These are phyloP conservation scores for Aspergillus sp. DNA, from an alignment of 2,329 filamentous ascomycete species.

Conservation along the genomic window DNA sequence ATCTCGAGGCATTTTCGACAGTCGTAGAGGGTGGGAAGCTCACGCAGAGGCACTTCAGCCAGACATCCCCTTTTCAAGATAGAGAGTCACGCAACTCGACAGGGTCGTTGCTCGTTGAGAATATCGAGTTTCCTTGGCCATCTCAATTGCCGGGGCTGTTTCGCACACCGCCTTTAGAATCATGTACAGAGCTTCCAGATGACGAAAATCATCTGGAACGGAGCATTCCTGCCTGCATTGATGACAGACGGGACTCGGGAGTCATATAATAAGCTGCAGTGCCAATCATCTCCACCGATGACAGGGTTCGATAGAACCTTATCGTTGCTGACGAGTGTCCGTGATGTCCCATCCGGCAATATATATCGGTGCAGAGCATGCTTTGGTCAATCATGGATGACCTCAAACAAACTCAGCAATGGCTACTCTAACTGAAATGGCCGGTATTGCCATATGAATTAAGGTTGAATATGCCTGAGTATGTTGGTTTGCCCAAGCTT, in stretches of 20 bases:
- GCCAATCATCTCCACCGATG: not conserved
- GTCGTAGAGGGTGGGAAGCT: not conserved
- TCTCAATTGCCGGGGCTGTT: not conserved
- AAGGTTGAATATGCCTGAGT: not conserved
- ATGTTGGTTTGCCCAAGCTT: not conserved
- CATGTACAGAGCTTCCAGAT: not conserved
- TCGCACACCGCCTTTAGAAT: not conserved
- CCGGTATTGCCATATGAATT: not conserved
- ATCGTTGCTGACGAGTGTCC: not conserved
- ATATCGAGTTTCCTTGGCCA: not conserved
- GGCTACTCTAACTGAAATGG: not conserved
- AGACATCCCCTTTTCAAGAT: not conserved
- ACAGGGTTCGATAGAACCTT: not conserved
- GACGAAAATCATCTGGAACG: not conserved
- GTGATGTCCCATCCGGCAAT: not conserved
- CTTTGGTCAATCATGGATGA: not conserved
- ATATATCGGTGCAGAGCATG: not conserved
- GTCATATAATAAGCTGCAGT: not conserved
- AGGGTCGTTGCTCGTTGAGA: not conserved
- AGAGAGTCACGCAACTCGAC: not conserved
- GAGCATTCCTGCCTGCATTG: not conserved
- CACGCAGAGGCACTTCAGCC: not conserved
- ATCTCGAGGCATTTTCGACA: conserved; percentile 20
- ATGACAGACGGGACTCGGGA: too few species aligned
- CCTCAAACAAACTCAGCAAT: not conserved